phyloP scores from a whole-genome alignment of 1,139 yeast genomes.

The Hansenula lynferdii region DNA sequence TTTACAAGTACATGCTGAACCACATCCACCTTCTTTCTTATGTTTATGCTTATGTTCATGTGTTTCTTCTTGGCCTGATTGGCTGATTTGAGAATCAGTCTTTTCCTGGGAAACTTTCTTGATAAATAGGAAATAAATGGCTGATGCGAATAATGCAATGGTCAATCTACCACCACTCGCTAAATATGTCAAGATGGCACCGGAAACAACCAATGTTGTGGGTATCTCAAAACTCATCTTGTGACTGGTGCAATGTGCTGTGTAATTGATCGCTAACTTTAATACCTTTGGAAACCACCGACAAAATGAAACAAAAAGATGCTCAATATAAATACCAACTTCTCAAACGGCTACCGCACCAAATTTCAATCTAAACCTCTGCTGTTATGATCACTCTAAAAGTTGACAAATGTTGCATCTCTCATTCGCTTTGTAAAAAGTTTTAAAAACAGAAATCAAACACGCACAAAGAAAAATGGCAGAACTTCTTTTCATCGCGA shows the following conservation, averaged over 20 bases:
- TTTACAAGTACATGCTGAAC: constrained; percentile 24
- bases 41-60: constrained; percentile 14
- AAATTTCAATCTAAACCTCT: too few species aligned
- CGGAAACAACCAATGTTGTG: neutral
- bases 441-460: neutral
- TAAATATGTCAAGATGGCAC: neutral
- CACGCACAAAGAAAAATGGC: too few species aligned
- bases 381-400: too few species aligned
- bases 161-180: constrained; percentile 31
- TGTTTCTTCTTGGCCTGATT: constrained; percentile 5
- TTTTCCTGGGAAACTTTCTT: constrained; percentile 7
- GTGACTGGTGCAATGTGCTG: too few species aligned
- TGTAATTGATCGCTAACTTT: neutral
- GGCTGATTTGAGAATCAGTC: neutral
- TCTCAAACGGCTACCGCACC: too few species aligned
- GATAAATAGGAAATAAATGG: constrained; percentile 23
- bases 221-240: neutral
- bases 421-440: neutral
- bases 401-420: neutral
- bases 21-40: constrained; percentile 27
- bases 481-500: too few species aligned
- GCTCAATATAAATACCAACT: too few species aligned
- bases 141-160: constrained; percentile 24
- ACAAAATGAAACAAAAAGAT: neutral
- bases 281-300: neutral